These are phyloP conservation scores for Arthrobotrys conoides DNA, from an alignment of 2,329 filamentous ascomycete genomes.

Conservation along the genomic window DNA sequence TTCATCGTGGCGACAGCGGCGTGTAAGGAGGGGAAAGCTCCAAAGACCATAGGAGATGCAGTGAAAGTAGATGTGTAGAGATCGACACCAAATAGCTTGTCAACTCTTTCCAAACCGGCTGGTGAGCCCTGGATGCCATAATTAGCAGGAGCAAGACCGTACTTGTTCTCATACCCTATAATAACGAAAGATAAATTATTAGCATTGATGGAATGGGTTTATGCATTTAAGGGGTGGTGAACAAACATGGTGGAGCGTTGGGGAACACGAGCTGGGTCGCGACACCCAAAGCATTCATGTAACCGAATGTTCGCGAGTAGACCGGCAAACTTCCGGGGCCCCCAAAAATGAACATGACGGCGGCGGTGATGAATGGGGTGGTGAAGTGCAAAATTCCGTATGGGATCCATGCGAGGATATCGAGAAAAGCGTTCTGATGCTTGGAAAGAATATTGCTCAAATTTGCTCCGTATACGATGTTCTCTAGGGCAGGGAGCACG, in stretches of 20 bases:
- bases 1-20: constrained; percentile 90
- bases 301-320: constrained; percentile 89
- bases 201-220: constrained; percentile 25
- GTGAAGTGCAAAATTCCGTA: constrained; percentile 94
- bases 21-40: constrained; percentile 93
- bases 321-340: constrained; percentile 87
- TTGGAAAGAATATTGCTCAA: constrained; percentile 95
- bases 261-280: constrained; percentile 90
- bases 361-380: constrained; percentile 82
- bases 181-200: background rate
- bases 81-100: constrained; percentile 89
- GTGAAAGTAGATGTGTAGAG: constrained; percentile 94
- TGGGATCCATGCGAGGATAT: constrained; percentile 91
- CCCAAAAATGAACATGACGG: constrained; percentile 87
- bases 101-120: constrained; percentile 88
- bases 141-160: constrained; percentile 89
- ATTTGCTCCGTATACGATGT: constrained; percentile 95
- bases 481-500: constrained; percentile 92
- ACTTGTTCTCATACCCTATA: constrained; percentile 85
- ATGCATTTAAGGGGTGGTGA: constrained; percentile 6
- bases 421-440: constrained; percentile 85
- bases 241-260: constrained; percentile 85
- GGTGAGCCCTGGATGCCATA: constrained; percentile 92
- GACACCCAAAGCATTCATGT: constrained; percentile 90
- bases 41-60: constrained; percentile 90